Evolutionary conservation across 352 stramenopile species (phyloP), one percentile per base, ranked within the genome.

Genomic region (Phytopythium mirpurense): DNA sequence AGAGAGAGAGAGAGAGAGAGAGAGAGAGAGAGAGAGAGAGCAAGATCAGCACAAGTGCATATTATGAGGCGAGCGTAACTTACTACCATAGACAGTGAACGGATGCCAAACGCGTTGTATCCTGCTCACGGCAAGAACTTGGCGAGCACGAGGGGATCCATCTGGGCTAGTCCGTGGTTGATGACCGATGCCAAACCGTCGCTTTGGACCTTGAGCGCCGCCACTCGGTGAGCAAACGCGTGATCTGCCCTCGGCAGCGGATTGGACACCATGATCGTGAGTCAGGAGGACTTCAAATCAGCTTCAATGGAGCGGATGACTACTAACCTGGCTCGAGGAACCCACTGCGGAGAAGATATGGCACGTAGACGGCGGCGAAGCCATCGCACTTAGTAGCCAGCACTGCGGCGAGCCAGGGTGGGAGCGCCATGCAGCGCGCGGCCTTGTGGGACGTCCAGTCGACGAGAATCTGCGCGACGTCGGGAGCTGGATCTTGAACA

Each of bases 151-250:
- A 67, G 43, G 6, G 65, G 59, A 31, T 83, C 72, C 9, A 83
- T 29, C 19, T 63, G 60, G 23, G 11, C 43, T 11, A 83, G 45
- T 10, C 55, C 51, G 32, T 23, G 12, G 9, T 57, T 45, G 5
- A 79, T 34, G n/a, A 55, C 26, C 10, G 35, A 15, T 4, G 67
- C 43, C 19, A 65, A 35, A 1, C 37, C 59, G 29, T 62, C 29
- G 26, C 42, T 56, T 56, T 73, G 60, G 29, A 70, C 49, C 27
- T 61, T 16, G 5, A 80, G 31, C n/a, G 67, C 67, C 5, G 42
- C 67, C n/a, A 78, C 60, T 23, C 72, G 69, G 21, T 63, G 51
- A 15, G 55, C 51, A 57, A 83, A 83, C 18, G 74, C 59, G 7
- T 38, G 36, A 23, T 69, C 58, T 54, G 44, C 35, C 18, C 23